These are phyloP conservation scores for Globisporangium lucens DNA, from an alignment of 352 stramenopile species.

Conservation along the genomic window DNA sequence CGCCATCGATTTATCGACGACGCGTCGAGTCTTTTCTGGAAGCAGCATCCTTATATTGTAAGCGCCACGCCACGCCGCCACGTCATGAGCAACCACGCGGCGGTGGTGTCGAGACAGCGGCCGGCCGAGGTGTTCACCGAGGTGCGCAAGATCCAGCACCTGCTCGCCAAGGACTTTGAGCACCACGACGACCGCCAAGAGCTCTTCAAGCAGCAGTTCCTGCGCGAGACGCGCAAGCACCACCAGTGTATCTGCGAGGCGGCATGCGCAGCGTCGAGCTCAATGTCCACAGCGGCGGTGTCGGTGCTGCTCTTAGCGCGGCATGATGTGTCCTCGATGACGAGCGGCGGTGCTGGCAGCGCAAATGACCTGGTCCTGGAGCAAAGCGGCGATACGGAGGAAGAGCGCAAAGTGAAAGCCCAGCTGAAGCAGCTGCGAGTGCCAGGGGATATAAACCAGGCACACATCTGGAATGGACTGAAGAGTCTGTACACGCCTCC, in stretches of 20 bases:
- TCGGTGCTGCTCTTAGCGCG: slow-evolving; percentile 34
- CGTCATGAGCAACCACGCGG: not conserved
- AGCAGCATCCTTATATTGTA: not conserved
- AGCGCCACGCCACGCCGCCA: not conserved
- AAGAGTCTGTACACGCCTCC: slow-evolving; percentile 46
- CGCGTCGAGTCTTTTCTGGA: not conserved
- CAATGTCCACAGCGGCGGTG: slow-evolving; percentile 21
- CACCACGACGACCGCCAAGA: slow-evolving; percentile 44
- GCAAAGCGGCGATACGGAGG: not conserved
- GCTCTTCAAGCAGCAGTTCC: slow-evolving; percentile 57
- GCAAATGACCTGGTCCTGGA: not conserved
- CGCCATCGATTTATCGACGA: not conserved
- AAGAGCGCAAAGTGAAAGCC: not conserved
- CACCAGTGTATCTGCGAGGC: slow-evolving; percentile 45
- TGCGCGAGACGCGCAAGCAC: slow-evolving; percentile 44
- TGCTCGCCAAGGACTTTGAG: slow-evolving; percentile 38
- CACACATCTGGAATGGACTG: slow-evolving; percentile 26
- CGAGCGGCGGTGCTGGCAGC: not conserved
- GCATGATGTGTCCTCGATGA: slow-evolving; percentile 14
- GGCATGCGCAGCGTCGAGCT: slow-evolving; percentile 24
- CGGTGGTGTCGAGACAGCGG: slow-evolving; percentile 5
- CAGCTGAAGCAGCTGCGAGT: not conserved
- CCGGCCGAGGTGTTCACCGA: slow-evolving; percentile 47
- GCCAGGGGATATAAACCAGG: slow-evolving; percentile 6
- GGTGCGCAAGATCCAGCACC: slow-evolving; percentile 31